Base-by-base conservation (phyloP, 768 basidiomycete genomes). In the Piloderma croceum region DNA sequence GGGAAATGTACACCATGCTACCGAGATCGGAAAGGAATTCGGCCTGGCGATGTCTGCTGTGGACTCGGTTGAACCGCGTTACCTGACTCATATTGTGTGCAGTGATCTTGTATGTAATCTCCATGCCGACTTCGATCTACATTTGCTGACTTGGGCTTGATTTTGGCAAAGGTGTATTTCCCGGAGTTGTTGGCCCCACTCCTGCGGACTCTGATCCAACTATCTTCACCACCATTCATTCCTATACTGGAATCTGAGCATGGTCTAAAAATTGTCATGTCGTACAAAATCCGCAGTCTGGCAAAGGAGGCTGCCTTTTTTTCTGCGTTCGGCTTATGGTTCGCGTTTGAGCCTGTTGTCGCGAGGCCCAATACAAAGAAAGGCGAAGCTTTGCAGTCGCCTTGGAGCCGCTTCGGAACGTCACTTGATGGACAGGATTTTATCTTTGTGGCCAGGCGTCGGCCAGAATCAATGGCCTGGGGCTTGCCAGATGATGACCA, bases 321-420 rank as follows among this genome's bases (percentile, higher is more conserved):
- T 87, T 65, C 70, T 4, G 79, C 81, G 2, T 87, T 91, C 47
- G 88, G 88, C 15, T 59, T 83, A 15, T 90, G 83, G 83, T 89
- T 86, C 59, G 51, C 67, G 17, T 88, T 77, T 45, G 52, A 60
- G 31, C 83, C 79, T 4, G 74, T 83, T 4, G 61, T 81, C 12
- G 54, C 52, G 9, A 64, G 60, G 31, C 27, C 51, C 24, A n/a
- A n/a, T n/a, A n/a, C n/a, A n/a, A n/a, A n/a, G n/a, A 50, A 59
- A 34, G 36, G 41, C 31, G 27, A 33, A 35, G 18, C 31, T 13
- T 31, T 15, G 6, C 34, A 12, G 24, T 3, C 27, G 24, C 27
- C 20, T 12, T 74, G 75, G 73, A 51, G 53, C 29, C 67, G 68
- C 15, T 70, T 74, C 24, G 73, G 73, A 1, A 45, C 58, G 35